These are phyloP conservation scores for Tetrapisispora iriomotensis DNA, from an alignment of 805 yeast species.

Conservation along the genomic window DNA sequence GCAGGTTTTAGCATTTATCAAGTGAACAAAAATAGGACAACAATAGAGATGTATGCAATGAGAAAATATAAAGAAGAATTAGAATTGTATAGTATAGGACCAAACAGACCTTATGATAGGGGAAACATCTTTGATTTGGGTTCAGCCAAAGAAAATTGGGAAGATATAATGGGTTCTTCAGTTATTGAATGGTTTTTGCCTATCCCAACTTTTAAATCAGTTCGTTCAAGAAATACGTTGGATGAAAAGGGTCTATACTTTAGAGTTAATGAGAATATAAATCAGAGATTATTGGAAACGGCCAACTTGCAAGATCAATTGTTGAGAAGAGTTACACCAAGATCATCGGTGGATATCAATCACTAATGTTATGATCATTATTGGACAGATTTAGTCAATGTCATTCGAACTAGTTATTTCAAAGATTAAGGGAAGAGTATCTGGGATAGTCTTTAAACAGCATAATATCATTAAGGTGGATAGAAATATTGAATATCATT, in stretches of 20 bases:
- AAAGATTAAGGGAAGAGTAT: no score
- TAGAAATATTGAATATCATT: no score
- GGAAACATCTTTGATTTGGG: constrained; percentile 80
- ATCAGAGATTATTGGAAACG: constrained; percentile 34
- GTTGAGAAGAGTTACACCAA: constrained; percentile 23
- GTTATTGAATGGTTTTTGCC: constrained; percentile 72
- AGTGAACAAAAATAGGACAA: constrained; percentile 57
- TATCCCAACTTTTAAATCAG: constrained; percentile 17
- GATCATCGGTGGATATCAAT: constrained; percentile 19
- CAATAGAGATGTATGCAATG: constrained; percentile 63
- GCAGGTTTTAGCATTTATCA: constrained; percentile 49
- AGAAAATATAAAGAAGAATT: constrained; percentile 38
- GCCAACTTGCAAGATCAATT: constrained; percentile 23
- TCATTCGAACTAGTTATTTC: constrained; percentile 1
- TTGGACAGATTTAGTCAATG: background rate
- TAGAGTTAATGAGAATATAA: constrained; percentile 27
- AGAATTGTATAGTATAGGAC: constrained; percentile 31
- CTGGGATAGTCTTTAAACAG: no score
- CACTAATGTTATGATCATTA: background rate
- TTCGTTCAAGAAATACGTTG: constrained; percentile 22
- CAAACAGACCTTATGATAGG: constrained; percentile 29
- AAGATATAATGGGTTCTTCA: constrained; percentile 58
- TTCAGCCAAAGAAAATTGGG: constrained; percentile 44
- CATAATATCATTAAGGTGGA: no score
- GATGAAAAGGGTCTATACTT: constrained; percentile 43